Base-by-base conservation (phyloP, 306 rosid species). In the Medicago lupulina region DNA sequence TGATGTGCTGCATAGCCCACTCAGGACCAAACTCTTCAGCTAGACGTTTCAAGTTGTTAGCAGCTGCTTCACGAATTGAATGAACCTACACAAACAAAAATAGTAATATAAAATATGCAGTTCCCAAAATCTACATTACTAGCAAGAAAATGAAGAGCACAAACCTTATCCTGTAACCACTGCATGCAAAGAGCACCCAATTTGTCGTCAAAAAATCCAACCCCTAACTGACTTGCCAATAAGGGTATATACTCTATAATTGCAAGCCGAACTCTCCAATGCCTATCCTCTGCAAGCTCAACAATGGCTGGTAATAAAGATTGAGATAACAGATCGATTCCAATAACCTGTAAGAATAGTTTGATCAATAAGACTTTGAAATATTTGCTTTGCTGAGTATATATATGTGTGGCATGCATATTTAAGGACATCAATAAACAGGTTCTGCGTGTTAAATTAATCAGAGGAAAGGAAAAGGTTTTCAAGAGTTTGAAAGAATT, bases 271-370 rank as follows among this genome's bases (percentile, higher is more conserved):
- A 94, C 98, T 77, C 98, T 87, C 98, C 98, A 95, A 81, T 95
- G 98, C 83, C 96, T 89, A 82, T 95, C 98, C 87, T 95, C 98
- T 0, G 98, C 98, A 69, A 95, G 98, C 88, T 95, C 98, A 81
- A 92, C 98, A 79, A 95, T 95, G 81, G 98, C 98, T 44, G 98
- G 98, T 84, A 95, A 86, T 59, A 95, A 86, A 73, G 98, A 95
- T 73, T 95, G 98, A 63, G 97, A 95, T 71, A 95, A 81, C 82
- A 95, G 84, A 84, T 95, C 98, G 51, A 95, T 95, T 74, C 98
- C 98, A 70, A 95, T 92, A 80, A 95, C 97, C 97, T 95, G 93
- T 77, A 79, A 65, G 44, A 78, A 71, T 28, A 28, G 75, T 47
- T 58, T 44, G 62, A 59, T 78, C 55, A 83, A 38, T 59, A 61